Percentiles rank a stretch among this genome's conserved stretches.
phyloP scores from a whole-genome alignment of 768 basidiomycete species.

The Amanita rubescens region DNA sequence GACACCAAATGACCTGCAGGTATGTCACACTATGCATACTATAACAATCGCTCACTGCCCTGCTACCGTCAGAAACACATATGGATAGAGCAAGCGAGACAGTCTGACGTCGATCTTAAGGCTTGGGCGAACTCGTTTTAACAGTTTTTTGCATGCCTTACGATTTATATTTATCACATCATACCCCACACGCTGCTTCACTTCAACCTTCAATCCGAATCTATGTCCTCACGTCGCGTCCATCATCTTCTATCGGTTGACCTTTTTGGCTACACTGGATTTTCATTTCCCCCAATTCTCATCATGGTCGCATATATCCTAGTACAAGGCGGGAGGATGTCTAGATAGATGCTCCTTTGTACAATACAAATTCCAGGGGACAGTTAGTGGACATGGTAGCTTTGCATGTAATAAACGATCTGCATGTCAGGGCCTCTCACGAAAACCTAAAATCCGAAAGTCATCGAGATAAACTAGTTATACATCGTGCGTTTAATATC shows the following conservation, averaged over 20 bases:
- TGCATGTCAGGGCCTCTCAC: background rate
- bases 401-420: too few relatives aligned
- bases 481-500: too few relatives aligned
- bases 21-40: constrained; percentile 27
- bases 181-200: background rate
- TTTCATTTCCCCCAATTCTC: background rate
- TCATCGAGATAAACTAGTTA: too few relatives aligned
- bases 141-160: background rate
- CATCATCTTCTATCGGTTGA: background rate
- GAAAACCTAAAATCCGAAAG: too few relatives aligned
- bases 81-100: constrained; percentile 64
- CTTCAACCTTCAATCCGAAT: background rate
- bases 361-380: background rate
- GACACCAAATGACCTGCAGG: constrained; percentile 84
- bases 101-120: constrained; percentile 62
- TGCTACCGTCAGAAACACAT: constrained; percentile 47
- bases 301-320: background rate
- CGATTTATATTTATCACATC: constrained; percentile 1
- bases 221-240: background rate
- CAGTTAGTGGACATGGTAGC: too few relatives aligned
- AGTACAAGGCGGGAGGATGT: background rate
- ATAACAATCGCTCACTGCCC: background rate
- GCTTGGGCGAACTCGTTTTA: constrained; percentile 75
- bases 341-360: constrained; percentile 1
- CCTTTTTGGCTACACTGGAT: background rate